Base-by-base conservation (phyloP, 1,139 yeast genomes). In the Kurtzmaniella quercitrusa region DNA sequence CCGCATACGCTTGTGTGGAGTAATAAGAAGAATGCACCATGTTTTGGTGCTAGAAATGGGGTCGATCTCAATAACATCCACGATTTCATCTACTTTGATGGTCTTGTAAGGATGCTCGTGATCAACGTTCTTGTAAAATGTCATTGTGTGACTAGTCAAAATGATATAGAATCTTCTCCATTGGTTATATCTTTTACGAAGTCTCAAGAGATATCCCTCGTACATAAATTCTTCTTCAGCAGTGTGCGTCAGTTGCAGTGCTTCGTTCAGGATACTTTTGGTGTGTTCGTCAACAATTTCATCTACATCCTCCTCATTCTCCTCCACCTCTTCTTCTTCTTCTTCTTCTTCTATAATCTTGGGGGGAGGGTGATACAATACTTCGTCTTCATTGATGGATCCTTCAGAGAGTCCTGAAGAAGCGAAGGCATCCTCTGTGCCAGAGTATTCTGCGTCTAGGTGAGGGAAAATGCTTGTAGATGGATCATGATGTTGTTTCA, bases 31-130 rank as follows among this genome's bases (percentile, higher is more conserved):
- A 53, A 78, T 56, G 49, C 82, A 77, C 64, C 71, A 74, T 36
- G 53, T 50, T 47, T 69, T 74, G 8, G 72, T 55, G 42, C 61
- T 65, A 6, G 76, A 66, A 19, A 74, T 43, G 1, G 80, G 73
- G 44, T 78, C 82, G 37, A 76, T 55, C 47, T 78, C 84, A 35
- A 77, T 74, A 22, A 72, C 79, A 50, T 78, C 84, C 12, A 71
- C 56, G n/a, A 79, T 55, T 36, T 71, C 69, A 5, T 54, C 50
- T 5, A 73, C 53, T 3, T 57, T 53, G 7, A 76, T 58, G 33
- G 53, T 50, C 51, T 73, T 72, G 47, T 55, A 42, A 12, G 54
- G 49, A 36, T 46, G 42, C n/a, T 41, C 50, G 23, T 55, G 59
- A 5, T 47, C 46, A 5, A 47, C 53, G 17, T 55, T 53, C 50